Conservation (phyloP, 2,329 filamentous ascomycete genomes). For the Ophiocordyceps camponoti-saundersi region DNA sequence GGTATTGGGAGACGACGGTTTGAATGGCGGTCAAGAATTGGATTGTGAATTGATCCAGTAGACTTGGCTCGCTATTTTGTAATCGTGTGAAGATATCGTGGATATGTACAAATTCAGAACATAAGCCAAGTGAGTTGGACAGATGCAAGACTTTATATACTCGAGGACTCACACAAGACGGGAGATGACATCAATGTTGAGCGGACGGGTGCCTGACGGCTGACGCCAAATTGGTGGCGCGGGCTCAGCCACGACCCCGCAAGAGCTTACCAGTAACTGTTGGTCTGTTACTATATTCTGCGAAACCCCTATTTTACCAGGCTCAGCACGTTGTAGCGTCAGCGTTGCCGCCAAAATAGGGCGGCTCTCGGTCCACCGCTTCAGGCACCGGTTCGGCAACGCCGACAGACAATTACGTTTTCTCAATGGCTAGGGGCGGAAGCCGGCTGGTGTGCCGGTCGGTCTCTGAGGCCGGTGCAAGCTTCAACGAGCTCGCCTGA, state of each 20-base stretch:
- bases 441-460: slow-evolving; percentile 53
- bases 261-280: background rate
- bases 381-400: background rate
- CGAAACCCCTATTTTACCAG: background rate
- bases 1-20: background rate
- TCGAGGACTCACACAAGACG: background rate
- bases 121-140: too few relatives aligned
- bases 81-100: too few relatives aligned
- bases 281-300: background rate
- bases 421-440: slow-evolving; percentile 19
- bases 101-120: too few relatives aligned
- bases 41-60: too few relatives aligned
- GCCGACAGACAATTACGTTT: slow-evolving; percentile 14
- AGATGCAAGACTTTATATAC: background rate
- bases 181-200: background rate
- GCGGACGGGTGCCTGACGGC: background rate
- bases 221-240: background rate
- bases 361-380: background rate
- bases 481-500: slow-evolving; percentile 21
- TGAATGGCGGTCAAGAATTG: too few relatives aligned
- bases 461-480: slow-evolving; percentile 50
- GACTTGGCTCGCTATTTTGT: too few relatives aligned
- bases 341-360: background rate
- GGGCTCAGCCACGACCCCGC: background rate
- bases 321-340: background rate